Evolutionary conservation across 805 yeast species (phyloP).

Genomic region (Kluyveromyces wickerhamii): DNA sequence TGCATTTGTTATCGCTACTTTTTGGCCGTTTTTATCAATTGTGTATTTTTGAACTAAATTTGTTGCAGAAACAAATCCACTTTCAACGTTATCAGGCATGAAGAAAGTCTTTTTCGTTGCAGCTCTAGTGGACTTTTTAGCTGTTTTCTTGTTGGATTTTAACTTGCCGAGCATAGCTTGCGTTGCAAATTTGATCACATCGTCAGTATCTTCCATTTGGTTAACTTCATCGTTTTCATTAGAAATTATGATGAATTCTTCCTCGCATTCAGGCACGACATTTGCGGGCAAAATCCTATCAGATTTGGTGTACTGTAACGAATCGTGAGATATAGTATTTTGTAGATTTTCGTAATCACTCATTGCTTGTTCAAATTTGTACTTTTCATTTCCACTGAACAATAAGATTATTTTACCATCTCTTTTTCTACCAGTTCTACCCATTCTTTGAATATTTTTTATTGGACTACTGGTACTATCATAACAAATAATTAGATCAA

Average conservation of each 20-base stretch:
- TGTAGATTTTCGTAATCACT: conserved; percentile 77
- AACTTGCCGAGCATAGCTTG: conserved; percentile 46
- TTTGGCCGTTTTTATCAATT: conserved; percentile 5
- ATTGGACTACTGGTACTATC: conserved; percentile 93
- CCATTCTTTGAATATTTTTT: conserved; percentile 91
- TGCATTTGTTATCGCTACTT: background rate
- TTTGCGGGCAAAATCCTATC: conserved; percentile 63
- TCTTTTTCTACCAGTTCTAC: conserved; percentile 93
- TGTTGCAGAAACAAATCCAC: conserved; percentile 53
- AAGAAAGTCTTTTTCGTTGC: conserved; percentile 41
- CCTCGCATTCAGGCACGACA: conserved; percentile 48
- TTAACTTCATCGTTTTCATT: conserved; percentile 53
- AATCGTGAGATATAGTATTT: conserved; percentile 48
- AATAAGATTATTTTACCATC: conserved; percentile 75
- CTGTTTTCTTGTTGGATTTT: conserved; percentile 14
- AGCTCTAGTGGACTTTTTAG: conserved; percentile 11
- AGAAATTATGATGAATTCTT: conserved; percentile 55
- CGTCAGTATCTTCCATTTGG: conserved; percentile 54
- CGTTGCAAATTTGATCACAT: conserved; percentile 60
- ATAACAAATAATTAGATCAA: conserved; percentile 84
- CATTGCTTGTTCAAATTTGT: conserved; percentile 78
- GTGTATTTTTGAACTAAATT: conserved; percentile 34
- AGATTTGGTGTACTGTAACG: conserved; percentile 37
- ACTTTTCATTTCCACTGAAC: conserved; percentile 68
- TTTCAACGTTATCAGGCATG: conserved; percentile 66